phyloP scores from a whole-genome alignment of 768 basidiomycete genomes.

The Tricholoma sp. region DNA sequence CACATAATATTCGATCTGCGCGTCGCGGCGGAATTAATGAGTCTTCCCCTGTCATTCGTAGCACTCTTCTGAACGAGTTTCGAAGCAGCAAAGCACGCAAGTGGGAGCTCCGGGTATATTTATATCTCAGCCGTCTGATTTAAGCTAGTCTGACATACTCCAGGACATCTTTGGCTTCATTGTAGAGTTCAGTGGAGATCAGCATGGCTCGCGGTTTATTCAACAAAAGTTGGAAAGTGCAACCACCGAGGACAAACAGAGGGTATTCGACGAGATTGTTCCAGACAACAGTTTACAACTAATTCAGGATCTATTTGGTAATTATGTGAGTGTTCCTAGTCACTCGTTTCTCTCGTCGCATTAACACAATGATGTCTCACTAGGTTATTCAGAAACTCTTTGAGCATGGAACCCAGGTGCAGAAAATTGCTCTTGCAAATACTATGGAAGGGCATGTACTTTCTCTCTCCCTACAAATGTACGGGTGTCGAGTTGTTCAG shows the following conservation, averaged over 20 bases:
- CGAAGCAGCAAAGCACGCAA: constrained; percentile 69
- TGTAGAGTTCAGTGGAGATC: constrained; percentile 90
- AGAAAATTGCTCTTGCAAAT: constrained; percentile 64
- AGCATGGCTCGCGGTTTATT: constrained; percentile 97
- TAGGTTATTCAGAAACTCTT: constrained; percentile 94
- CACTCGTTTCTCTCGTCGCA: not conserved
- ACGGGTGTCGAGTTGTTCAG: constrained; percentile 94
- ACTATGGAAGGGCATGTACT: constrained; percentile 78
- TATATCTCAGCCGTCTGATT: not conserved
- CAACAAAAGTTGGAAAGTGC: constrained; percentile 81
- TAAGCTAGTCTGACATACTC: constrained; percentile 11
- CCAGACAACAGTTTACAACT: constrained; percentile 69
- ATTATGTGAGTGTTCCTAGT: constrained; percentile 61
- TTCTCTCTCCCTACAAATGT: constrained; percentile 81
- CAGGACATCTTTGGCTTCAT: constrained; percentile 85
- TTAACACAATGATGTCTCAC: not conserved
- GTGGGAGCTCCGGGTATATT: constrained; percentile 75
- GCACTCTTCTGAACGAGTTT: constrained; percentile 80
- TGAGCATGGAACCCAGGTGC: constrained; percentile 74
- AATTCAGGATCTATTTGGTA: constrained; percentile 92
- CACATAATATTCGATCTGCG: constrained; percentile 35
- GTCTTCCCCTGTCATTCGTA: constrained; percentile 42
- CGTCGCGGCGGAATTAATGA: constrained; percentile 41
- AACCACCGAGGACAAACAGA: constrained; percentile 70
- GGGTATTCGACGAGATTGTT: constrained; percentile 83